Evolutionary conservation across 108 stramenopile genomes (phyloP), one percentile per base, ranked within the genome.

Genomic region (Epipyxis sp.): DNA sequence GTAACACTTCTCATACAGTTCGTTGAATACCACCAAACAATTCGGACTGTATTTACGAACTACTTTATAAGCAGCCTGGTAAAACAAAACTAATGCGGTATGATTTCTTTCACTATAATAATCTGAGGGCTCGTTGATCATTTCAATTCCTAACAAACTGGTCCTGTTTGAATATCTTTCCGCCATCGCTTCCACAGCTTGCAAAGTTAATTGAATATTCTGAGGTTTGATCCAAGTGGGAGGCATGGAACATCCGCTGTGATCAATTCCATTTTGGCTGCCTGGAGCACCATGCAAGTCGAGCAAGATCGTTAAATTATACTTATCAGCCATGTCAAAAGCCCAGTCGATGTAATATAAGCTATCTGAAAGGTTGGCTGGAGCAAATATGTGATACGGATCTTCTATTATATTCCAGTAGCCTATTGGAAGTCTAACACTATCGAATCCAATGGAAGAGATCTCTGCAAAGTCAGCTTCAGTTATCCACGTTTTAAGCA

Each of bases 261-360:
- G 82, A 80, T 85, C 84, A 40, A 83, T 80, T 6, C 84, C 84
- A 61, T 85, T 85, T 77, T 85, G 84, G 44, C 79, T 72, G 37
- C 81, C 81, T 32, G 84, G 84, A 25, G 84, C 84, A 0, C 84
- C 84, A 50, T 85, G 84, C 10, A 85, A 83, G 67, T 85, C 84
- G 27, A 85, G 80, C 46, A 50, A 20, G 46, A 50, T 50, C 13
- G 46, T 13, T 6, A 67, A 20, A 20, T 43, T 43, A 20, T 67
- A 20, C 20, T 20, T 43, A 6, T 39, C 65, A 20, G 65, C 65
- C 37, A 43, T 42, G 42, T 6, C 65, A 20, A 67, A 67, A 20
- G 42, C 37, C 65, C 65, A 67, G 65, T 67, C 65, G 65, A 67
- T 6, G 13, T 13, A 20, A 13, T 20, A 20, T 13, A 67, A 20